These are phyloP conservation scores for Yamadazyma takamatsuzukensis DNA, from an alignment of 805 yeast species.

Conservation along the genomic window DNA sequence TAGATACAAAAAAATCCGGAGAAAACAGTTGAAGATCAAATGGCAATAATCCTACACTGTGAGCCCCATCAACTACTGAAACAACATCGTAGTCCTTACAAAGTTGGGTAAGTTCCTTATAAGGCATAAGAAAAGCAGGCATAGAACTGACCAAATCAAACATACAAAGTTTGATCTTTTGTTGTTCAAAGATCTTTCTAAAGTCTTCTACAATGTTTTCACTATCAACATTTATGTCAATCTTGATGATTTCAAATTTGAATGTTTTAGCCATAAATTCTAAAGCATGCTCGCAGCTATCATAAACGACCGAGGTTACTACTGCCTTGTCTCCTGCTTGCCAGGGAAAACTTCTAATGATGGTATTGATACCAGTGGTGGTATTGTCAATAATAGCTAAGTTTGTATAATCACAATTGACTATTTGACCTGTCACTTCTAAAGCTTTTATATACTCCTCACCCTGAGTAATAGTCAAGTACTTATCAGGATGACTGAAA, in stretches of 20 bases:
- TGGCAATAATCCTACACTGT: slow-evolving; percentile 54
- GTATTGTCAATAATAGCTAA: slow-evolving; percentile 59
- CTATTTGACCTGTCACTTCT: slow-evolving; percentile 30
- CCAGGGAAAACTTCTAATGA: slow-evolving; percentile 53
- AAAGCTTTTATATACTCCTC: slow-evolving; percentile 31
- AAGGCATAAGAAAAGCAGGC: slow-evolving; percentile 65
- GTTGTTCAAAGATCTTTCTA: slow-evolving; percentile 19
- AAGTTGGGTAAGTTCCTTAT: slow-evolving; percentile 39
- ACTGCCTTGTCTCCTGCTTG: slow-evolving; percentile 50
- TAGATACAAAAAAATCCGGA: slow-evolving; percentile 62
- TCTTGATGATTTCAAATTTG: slow-evolving; percentile 28
- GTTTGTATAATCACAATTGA: slow-evolving; percentile 45
- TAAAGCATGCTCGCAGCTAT: slow-evolving; percentile 52
- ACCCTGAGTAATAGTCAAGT: slow-evolving; percentile 23
- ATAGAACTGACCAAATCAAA: slow-evolving; percentile 59
- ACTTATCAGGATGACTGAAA: slow-evolving; percentile 46
- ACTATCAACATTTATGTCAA: slow-evolving; percentile 30
- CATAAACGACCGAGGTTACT: slow-evolving; percentile 48
- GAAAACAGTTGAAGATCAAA: slow-evolving; percentile 35
- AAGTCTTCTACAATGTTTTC: slow-evolving; percentile 31
- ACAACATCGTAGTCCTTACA: slow-evolving; percentile 46
- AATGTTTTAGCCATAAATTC: slow-evolving; percentile 32
- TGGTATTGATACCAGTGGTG: slow-evolving; percentile 55
- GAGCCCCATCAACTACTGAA: slow-evolving; percentile 72
- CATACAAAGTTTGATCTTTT: slow-evolving; percentile 39